Evolutionary conservation across 768 basidiomycete species (phyloP), one percentile per base, ranked within the genome.

Genomic region (Rhodotorula kratochvilovae): DNA sequence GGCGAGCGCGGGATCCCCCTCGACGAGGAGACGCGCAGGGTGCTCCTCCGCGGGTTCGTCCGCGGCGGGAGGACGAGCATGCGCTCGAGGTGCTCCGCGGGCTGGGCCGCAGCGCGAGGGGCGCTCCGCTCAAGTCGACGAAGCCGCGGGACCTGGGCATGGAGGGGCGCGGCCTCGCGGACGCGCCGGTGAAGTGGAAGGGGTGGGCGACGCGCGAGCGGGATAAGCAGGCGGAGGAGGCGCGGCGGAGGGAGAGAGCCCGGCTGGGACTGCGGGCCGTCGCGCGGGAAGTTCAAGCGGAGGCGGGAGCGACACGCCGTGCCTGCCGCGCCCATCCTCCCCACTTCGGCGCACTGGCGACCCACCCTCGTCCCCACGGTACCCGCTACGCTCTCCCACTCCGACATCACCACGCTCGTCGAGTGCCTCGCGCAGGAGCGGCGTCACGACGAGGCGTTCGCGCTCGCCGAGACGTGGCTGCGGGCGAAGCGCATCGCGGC

Each of bases 381-480:
- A 10, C 23, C 64, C 1, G 11, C 27, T 3, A 2, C 29, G 17
- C 48, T 73, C 19, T 42, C 71, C 15, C 11, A 27, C 12, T 66
- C 63, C 25, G 64, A 58, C 55, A 5, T 68, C 63, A 23, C 64
- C 11, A 39, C 51, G 4, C 67, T 73, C 42, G 50, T 59, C 19
- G 59, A 73, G n/a, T 25, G 39, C 11, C 61, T 73, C 7, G 56
- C 66, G 0, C 48, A 57, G 29, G 71, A 73, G 13, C 29, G 48
- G 16, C 60, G 67, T 0, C 23, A 16, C 0, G 48, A 29, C 19
- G 66, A 63, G 2, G 72, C 72, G 10, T 51, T 63, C 66, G 31
- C 23, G 3, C 45, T 73, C 23, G 65, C 72, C 51, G 48, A 70
- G 17, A 19, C 46, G 21, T 73, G 72, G 72, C 68, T 73, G 7